Conservation (phyloP, 495 filamentous ascomycete genomes). For the Lichina pygmaea region DNA sequence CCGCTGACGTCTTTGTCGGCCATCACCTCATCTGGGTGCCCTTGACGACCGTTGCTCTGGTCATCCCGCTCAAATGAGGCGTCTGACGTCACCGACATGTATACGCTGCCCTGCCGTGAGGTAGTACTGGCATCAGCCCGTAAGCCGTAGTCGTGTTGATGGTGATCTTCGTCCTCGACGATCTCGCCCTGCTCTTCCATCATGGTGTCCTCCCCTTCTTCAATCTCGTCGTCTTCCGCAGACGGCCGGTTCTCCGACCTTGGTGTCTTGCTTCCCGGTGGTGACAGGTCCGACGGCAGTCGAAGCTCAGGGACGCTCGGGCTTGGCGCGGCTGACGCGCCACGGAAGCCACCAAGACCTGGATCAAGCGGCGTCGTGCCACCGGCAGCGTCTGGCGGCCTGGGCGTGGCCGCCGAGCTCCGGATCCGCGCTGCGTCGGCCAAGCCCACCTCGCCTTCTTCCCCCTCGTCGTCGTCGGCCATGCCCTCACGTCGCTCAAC, state of each 20-base stretch:
- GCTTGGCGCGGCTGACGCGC: neutral
- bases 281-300: neutral
- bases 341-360: neutral
- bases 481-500: slow-evolving; percentile 48
- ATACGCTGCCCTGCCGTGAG: neutral
- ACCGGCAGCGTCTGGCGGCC: slow-evolving; percentile 19
- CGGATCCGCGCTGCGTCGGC: slow-evolving; percentile 14
- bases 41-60: too few relatives aligned
- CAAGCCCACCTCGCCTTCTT: slow-evolving; percentile 32
- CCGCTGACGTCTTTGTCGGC: too few relatives aligned
- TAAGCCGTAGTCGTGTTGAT: neutral
- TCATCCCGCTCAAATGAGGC: neutral
- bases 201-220: slow-evolving; percentile 1
- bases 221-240: neutral
- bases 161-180: neutral
- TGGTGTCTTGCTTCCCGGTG: neutral
- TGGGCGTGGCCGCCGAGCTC: slow-evolving; percentile 19
- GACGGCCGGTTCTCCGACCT: neutral
- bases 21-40: too few relatives aligned
- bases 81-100: neutral
- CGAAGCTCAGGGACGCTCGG: neutral
- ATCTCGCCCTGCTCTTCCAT: slow-evolving; percentile 3
- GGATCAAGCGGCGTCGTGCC: slow-evolving; percentile 29
- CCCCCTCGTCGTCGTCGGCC: slow-evolving; percentile 43
- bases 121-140: neutral